Base-by-base conservation (phyloP, 2,329 filamentous ascomycete genomes). In the Colletotrichum higginsianum region DNA sequence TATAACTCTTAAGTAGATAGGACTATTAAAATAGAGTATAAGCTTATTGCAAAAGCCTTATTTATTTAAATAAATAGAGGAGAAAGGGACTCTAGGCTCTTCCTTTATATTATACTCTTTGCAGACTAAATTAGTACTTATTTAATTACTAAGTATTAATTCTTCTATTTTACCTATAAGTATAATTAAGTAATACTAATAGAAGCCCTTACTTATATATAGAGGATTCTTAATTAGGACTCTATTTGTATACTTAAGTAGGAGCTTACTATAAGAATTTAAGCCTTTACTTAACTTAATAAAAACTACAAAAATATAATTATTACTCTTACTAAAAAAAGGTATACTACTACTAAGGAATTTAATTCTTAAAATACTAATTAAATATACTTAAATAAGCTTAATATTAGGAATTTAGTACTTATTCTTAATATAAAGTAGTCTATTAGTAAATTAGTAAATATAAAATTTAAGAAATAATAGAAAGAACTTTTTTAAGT, bases 291-390 rank as follows among this genome's bases (percentile, higher is more conserved):
- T 1, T n/a, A 46, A 9, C 16, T 46, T 46, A 7, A 46, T 18
- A 18, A 7, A 3, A 0, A 46, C 8, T 30, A 8, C 1, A 46
- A 15, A 4, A 7, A n/a, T 2, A 2, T 3, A n/a, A n/a, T 6
- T 18, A 18, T 9, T n/a, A 46, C 6, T 2, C 2, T 30, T 30
- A 30, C 30, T n/a, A 46, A 15, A 1, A 46, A 15, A 1, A 7
- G 15, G 16, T 2, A 7, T 46, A 7, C 16, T 18, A 18, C 5
- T n/a, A 46, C 6, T 7, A 30, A 30, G 7, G 30, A 2, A 0
- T 30, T 30, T 30, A 30, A 30, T 1, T 7, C 7, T 8, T 30
- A 30, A 30, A 30, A 30, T 30, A 8, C 30, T 30, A 30, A 8
- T 30, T 30, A 30, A 8, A 30, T 8, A 7, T 8, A 30, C 7